These are phyloP conservation scores for Cytospora chrysosperma DNA, from an alignment of 2,329 filamentous ascomycete species.

Conservation along the genomic window DNA sequence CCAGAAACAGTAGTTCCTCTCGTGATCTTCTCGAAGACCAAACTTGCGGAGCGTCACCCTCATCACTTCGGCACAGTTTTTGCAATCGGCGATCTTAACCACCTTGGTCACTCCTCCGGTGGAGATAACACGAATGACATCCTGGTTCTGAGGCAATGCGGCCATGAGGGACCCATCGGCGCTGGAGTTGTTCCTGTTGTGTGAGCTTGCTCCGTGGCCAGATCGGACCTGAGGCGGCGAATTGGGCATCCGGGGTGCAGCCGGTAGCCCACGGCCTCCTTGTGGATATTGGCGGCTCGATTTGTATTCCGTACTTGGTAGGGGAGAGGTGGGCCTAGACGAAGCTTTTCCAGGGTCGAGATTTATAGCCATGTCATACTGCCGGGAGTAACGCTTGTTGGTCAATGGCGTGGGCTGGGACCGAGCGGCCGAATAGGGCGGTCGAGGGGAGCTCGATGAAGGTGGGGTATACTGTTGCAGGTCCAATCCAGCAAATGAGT, in stretches of 20 bases:
- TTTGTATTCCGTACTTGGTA: constrained; percentile 56
- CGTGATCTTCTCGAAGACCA: constrained; percentile 82
- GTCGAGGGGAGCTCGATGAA: constrained; percentile 60
- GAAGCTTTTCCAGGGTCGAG: constrained; percentile 51
- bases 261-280: constrained; percentile 47
- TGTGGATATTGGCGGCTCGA: constrained; percentile 55
- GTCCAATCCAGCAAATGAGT: constrained; percentile 81
- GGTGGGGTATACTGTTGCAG: constrained; percentile 56
- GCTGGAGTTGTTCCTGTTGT: constrained; percentile 79
- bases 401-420: constrained; percentile 44
- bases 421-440: constrained; percentile 53
- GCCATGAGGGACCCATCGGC: constrained; percentile 85
- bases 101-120: constrained; percentile 90
- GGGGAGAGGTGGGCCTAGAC: constrained; percentile 71
- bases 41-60: constrained; percentile 86
- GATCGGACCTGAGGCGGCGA: constrained; percentile 65
- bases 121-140: constrained; percentile 89
- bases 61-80: constrained; percentile 89
- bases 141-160: constrained; percentile 79
- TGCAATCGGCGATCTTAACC: constrained; percentile 88
- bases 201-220: constrained; percentile 57
- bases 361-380: constrained; percentile 50
- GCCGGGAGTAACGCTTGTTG: constrained; percentile 65
- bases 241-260: constrained; percentile 52
- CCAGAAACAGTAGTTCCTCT: constrained; percentile 96